Evolutionary conservation across 2,329 filamentous ascomycete species (phyloP), one percentile per base, ranked within the genome.

Genomic region (Pestalotiopsis fici): DNA sequence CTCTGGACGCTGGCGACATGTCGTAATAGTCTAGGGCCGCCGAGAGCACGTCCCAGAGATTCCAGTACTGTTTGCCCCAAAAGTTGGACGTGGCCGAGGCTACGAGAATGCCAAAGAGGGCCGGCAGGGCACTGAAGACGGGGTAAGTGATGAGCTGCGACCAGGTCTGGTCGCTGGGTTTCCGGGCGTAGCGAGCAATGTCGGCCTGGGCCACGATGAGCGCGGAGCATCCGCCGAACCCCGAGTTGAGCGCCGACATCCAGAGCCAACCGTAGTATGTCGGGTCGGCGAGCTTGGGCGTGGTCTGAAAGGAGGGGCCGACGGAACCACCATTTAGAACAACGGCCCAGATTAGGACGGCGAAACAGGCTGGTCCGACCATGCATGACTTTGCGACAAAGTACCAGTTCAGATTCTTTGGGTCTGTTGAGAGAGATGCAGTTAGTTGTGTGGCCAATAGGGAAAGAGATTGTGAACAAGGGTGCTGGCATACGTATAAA

Each of bases 401-500:
- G 55, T 27, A 57, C 55, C 23, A 57, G 55, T 27, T 57, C 5
- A 31, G 23, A 13, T 27, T 50, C 11, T 50, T 50, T 15, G 43
- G 43, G 43, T 50, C 55, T 57, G 23, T 15, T 11, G 43, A 4
- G 5, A 1, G n/a, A n/a, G 15, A 3, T 23, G 18, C 0, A 50
- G 23, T 31, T 57, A 27, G 55, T 13, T 11, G 23, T 25, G 6
- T 31, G 55, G 3, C 9, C 9, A 18, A 4, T 7, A 15, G 31
- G 12, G 59, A 35, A 3, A 37, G 0, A 39, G 7, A 83, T 75
- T 82, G 83, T 83, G 73, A 83, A 81, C 59, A 71, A 18, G 31
- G 83, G 70, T 69, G 83, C 79, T 68, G 83, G 81, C 13, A 82
- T 82, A 21, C 81, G 76, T 66, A 83, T 77, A 39, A 79, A 76